Evolutionary conservation across 371 early-diverging fungal species (phyloP).

Genomic region (Actinomucor elegans): DNA sequence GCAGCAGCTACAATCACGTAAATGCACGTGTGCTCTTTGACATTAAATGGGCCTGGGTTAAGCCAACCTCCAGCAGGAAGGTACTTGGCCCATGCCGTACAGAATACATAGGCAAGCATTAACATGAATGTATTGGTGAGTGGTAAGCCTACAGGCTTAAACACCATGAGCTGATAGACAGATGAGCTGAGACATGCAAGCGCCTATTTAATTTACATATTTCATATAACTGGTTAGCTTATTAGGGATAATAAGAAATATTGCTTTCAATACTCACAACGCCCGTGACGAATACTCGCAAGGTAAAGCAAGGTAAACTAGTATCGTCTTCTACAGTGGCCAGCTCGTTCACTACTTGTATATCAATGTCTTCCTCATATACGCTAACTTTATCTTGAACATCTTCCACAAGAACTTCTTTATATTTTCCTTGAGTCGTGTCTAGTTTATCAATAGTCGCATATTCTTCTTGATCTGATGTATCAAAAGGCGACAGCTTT

Average conservation of each 20-base stretch:
- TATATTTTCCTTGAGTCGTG: no score
- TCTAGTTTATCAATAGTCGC: no score
- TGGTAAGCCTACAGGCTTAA: slow-evolving; percentile 42
- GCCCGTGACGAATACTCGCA: slow-evolving; percentile 33
- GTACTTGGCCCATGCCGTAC: slow-evolving; percentile 30
- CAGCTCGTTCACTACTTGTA: slow-evolving; percentile 36
- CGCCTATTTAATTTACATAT: slow-evolving; percentile 14
- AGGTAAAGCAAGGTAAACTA: slow-evolving; percentile 24
- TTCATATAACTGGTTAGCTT: no score
- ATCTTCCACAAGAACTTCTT: no score
- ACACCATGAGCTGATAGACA: slow-evolving; percentile 40
- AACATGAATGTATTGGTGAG: slow-evolving; percentile 45
- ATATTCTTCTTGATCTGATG: no score
- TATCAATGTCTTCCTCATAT: slow-evolving; percentile 29
- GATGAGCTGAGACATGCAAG: slow-evolving; percentile 40
- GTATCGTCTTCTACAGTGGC: slow-evolving; percentile 38
- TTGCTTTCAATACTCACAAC: slow-evolving; percentile 26
- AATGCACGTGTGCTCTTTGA: slow-evolving; percentile 44
- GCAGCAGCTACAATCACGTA: slow-evolving; percentile 42
- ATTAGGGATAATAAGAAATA: no score
- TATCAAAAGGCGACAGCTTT: no score
- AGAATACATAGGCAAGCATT: slow-evolving; percentile 40
- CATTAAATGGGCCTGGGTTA: slow-evolving; percentile 49
- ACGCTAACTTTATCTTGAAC: no score
- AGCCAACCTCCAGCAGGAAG: slow-evolving; percentile 35